phyloP scores from a whole-genome alignment of 495 filamentous ascomycete genomes.

The Penicillium atrosanguineum region DNA sequence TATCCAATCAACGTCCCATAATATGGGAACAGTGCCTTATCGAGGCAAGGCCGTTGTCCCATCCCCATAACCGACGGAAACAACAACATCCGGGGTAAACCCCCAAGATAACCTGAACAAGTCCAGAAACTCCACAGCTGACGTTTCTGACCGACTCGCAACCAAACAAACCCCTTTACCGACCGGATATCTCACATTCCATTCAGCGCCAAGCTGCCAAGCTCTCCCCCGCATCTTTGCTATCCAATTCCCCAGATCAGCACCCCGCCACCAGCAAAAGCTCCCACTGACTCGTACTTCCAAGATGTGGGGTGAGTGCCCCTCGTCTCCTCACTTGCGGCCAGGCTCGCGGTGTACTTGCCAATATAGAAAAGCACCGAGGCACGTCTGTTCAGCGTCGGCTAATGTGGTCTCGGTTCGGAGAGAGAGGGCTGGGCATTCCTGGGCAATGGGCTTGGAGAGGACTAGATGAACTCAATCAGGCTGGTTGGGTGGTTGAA shows the following conservation, averaged over 20 bases:
- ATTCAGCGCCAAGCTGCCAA: slow-evolving; percentile 9
- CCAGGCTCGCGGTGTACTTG: not conserved
- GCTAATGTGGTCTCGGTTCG: not conserved
- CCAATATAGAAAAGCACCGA: not conserved
- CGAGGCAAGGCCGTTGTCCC: no score
- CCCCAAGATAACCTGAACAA: not conserved
- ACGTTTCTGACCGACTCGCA: not conserved
- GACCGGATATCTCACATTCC: not conserved
- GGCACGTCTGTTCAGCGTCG: not conserved
- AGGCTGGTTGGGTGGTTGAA: not conserved
- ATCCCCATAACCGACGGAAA: not conserved
- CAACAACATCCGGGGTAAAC: not conserved
- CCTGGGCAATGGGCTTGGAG: not conserved
- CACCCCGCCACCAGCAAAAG: not conserved
- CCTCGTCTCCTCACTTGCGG: not conserved
- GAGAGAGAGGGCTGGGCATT: not conserved
- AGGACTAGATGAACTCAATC: not conserved
- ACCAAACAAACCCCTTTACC: not conserved
- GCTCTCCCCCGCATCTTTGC: not conserved
- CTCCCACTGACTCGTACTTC: not conserved
- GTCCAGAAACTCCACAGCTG: not conserved
- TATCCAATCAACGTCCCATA: no score
- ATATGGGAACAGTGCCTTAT: no score
- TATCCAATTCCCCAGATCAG: slow-evolving; percentile 2
- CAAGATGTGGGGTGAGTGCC: not conserved